These are phyloP conservation scores for Aspergillus nidulans DNA, from an alignment of 495 filamentous ascomycete species.

Conservation along the genomic window DNA sequence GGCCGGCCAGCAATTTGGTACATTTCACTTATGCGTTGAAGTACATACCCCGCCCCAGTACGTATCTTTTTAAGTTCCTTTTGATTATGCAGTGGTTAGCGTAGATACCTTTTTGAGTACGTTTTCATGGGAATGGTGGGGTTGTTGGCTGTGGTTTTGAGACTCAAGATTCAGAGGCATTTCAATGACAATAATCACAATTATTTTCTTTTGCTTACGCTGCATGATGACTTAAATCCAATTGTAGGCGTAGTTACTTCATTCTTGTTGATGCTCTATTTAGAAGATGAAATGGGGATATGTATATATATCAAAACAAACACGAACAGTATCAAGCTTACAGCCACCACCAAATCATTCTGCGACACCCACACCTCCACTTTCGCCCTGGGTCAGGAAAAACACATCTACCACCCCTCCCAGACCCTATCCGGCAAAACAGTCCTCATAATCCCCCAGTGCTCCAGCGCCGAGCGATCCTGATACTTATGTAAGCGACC, in stretches of 20 bases:
- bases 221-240: background rate
- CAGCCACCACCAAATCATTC: background rate
- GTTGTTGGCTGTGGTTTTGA: conserved; percentile 3
- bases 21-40: conserved; percentile 4
- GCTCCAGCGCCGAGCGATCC: conserved; percentile 66
- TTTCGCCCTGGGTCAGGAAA: background rate
- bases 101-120: conserved; percentile 16
- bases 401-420: conserved; percentile 69
- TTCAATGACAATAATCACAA: conserved; percentile 5
- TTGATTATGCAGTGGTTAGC: conserved; percentile 12
- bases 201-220: background rate
- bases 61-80: conserved; percentile 3
- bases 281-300: background rate
- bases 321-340: background rate
- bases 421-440: conserved; percentile 77
- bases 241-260: background rate
- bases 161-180: background rate
- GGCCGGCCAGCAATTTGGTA: background rate
- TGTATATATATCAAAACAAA: background rate
- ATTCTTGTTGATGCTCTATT: background rate
- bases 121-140: conserved; percentile 5
- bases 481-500: conserved; percentile 64
- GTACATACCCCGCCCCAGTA: conserved; percentile 10
- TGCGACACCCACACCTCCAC: background rate
- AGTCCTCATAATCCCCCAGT: conserved; percentile 88